A percentile compares a stretch with the other conserved stretches of the same genome.
These are phyloP conservation scores for Neoboletus magnificus DNA, from an alignment of 768 basidiomycete genomes.

Conservation along the genomic window DNA sequence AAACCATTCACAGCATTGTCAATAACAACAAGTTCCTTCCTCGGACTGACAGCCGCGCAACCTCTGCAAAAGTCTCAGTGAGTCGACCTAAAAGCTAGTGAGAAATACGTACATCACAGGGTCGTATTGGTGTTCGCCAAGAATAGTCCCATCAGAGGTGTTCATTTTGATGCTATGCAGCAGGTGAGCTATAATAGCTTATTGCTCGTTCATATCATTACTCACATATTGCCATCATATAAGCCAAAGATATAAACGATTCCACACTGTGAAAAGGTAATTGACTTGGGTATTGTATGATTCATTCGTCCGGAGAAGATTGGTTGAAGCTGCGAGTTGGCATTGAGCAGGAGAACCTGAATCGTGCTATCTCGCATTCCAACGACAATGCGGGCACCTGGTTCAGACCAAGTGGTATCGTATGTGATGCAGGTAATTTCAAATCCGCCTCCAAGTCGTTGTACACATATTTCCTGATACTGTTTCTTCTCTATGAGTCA, in stretches of 20 bases:
- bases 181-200: neutral
- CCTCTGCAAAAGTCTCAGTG: neutral
- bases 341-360: conserved; percentile 1
- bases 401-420: neutral
- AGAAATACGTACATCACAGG: conserved; percentile 4
- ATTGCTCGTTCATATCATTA: neutral
- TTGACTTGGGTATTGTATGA: neutral
- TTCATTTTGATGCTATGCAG: neutral
- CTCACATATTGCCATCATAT: too few relatives aligned
- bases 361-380: conserved; percentile 1
- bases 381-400: neutral
- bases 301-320: neutral
- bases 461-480: too few relatives aligned
- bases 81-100: neutral
- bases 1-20: conserved; percentile 9
- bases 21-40: conserved; percentile 1
- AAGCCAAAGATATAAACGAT: conserved; percentile 2
- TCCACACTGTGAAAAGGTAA: neutral
- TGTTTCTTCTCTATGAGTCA: too few relatives aligned
- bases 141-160: neutral
- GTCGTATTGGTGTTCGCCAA: neutral
- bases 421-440: conserved; percentile 12
- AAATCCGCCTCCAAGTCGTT: conserved; percentile 6
- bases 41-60: neutral
- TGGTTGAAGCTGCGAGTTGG: conserved; percentile 6